Conservation (phyloP, 257 asterid species). For the Paulownia fortunei region DNA sequence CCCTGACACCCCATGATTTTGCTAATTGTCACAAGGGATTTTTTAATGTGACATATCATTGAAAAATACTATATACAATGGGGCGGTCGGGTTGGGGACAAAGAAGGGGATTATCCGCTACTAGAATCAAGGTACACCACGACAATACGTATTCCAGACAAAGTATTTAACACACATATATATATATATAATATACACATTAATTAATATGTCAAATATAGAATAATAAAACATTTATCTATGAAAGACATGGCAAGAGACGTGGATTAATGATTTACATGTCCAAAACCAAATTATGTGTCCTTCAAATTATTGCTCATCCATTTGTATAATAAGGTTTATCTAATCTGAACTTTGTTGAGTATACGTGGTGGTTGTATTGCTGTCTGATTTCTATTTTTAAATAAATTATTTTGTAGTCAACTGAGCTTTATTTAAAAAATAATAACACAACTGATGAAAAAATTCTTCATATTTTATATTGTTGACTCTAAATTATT, state of each 20-base stretch:
- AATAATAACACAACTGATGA: not conserved
- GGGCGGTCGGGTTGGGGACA: not conserved
- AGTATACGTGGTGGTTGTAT: not conserved
- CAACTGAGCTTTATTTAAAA: not conserved
- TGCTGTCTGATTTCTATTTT: not conserved
- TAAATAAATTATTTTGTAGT: not conserved
- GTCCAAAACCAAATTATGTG: not conserved
- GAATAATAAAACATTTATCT: constrained; percentile 3
- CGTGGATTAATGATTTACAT: constrained; percentile 28
- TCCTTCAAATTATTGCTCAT: not conserved
- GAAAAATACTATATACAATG: not conserved
- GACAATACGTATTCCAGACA: constrained; percentile 24
- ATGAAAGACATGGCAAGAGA: constrained; percentile 11
- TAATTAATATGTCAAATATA: not conserved
- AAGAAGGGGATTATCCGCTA: not conserved
- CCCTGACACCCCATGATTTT: not conserved
- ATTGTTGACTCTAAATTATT: no score
- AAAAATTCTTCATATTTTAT: not conserved
- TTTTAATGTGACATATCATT: not conserved
- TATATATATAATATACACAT: not conserved
- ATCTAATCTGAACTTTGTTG: not conserved
- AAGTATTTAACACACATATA: not conserved
- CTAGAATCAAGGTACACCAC: constrained; percentile 26
- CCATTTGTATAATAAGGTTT: not conserved
- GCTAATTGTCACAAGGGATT: constrained; percentile 20